These are phyloP conservation scores for Vitis hybrid DNA, from an alignment of 177 flowering plant genomes.

Conservation along the genomic window DNA sequence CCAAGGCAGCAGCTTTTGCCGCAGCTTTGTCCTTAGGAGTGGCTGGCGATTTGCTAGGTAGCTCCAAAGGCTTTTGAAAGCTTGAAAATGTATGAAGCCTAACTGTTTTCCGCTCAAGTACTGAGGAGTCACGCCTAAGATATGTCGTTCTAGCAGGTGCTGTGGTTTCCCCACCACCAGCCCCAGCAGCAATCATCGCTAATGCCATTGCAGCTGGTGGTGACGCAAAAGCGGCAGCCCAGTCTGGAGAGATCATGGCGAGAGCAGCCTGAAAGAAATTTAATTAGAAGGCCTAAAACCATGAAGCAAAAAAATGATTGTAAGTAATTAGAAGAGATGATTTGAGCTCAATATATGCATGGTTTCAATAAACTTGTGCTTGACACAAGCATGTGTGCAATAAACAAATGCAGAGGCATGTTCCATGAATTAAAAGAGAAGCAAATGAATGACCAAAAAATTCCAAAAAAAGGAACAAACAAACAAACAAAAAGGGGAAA, in stretches of 20 bases:
- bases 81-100: conserved; percentile 90
- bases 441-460: background rate
- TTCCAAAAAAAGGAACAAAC: background rate
- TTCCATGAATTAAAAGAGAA: too few species aligned
- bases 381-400: too few species aligned
- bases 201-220: conserved; percentile 99
- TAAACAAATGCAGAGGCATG: too few species aligned
- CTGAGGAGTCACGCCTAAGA: conserved; percentile 75
- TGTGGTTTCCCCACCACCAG: conserved; percentile 85
- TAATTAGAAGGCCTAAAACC: background rate
- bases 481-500: conserved; percentile 7
- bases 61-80: conserved; percentile 77
- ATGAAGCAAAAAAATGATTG: background rate
- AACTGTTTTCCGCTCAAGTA: conserved; percentile 75
- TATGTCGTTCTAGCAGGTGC: conserved; percentile 53
- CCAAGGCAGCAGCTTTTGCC: conserved; percentile 98
- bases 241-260: conserved; percentile 89
- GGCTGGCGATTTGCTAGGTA: conserved; percentile 47
- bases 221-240: conserved; percentile 99
- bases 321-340: background rate
- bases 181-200: conserved; percentile 99
- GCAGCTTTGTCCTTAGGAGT: conserved; percentile 89
- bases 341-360: background rate
- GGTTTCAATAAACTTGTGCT: too few species aligned
- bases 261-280: conserved; percentile 78